phyloP scores from a whole-genome alignment of 2,329 filamentous ascomycete species.

The Trichophyton schoenleinii region DNA sequence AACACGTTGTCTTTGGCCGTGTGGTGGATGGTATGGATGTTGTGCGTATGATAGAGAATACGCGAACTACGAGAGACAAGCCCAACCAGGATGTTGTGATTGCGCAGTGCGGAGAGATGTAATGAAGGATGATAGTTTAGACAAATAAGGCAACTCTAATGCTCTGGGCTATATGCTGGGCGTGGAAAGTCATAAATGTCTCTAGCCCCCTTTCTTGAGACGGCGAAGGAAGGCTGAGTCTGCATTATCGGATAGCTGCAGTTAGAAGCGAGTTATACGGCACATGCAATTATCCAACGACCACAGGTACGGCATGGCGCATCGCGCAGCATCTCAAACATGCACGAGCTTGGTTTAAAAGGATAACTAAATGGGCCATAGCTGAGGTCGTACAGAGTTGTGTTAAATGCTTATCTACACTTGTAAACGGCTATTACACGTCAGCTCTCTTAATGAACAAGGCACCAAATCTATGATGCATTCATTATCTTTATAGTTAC shows the following conservation, averaged over 20 bases:
- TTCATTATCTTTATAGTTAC: slow-evolving; percentile 1
- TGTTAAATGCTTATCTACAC: too few relatives aligned
- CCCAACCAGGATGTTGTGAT: slow-evolving; percentile 77
- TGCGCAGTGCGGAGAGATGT: slow-evolving; percentile 90
- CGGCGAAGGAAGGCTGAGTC: too few relatives aligned
- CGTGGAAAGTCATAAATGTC: background rate
- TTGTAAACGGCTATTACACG: too few relatives aligned
- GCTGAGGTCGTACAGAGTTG: too few relatives aligned
- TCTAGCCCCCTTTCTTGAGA: too few relatives aligned
- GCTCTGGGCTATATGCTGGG: background rate
- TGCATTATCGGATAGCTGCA: background rate
- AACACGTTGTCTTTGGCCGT: slow-evolving; percentile 91
- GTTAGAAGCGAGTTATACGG: too few relatives aligned
- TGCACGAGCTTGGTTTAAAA: too few relatives aligned
- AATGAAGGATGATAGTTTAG: slow-evolving; percentile 8
- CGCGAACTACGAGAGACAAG: slow-evolving; percentile 70
- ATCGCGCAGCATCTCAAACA: background rate
- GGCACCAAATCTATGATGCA: background rate
- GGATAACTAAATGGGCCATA: too few relatives aligned
- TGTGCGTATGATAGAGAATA: slow-evolving; percentile 83
- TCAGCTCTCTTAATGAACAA: background rate
- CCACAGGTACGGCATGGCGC: too few relatives aligned
- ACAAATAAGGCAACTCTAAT: background rate
- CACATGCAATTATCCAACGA: background rate
- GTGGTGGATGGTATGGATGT: slow-evolving; percentile 85